Base-by-base conservation (phyloP, 225 moss, liverwort and hornwort species). In the Marchantia paleacea region DNA sequence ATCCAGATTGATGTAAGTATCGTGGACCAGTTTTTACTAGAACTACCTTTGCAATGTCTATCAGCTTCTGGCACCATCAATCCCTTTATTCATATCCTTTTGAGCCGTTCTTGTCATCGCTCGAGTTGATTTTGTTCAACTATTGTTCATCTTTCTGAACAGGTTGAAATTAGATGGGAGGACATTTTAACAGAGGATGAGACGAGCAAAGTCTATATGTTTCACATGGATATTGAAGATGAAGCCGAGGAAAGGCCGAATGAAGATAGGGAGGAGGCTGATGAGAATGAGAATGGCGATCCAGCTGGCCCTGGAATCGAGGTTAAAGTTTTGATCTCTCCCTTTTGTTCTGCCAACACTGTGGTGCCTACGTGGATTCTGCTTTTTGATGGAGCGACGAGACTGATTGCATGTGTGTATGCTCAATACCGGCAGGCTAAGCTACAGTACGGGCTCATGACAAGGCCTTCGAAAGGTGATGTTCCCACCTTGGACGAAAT, bases 181-280 rank as follows among this genome's bases (percentile, higher is more conserved):
- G 95, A 95, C 76, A 94, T 99, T 48, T 14, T 92, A 82, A 86
- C 83, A 64, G 99, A 95, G 18, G 99, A 95, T 10, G 95, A 97
- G 29, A 89, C 90, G 66, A 89, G 58, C 66, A 99, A 92, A 80
- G 99, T 99, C 0, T 92, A 91, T 7, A 92, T 99, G 92, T 95
- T 95, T 61, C 99, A 95, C 67, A 99, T 99, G 99, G 95, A 99
- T 77, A 83, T 99, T 26, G 99, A 99, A 54, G 95, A 99, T 75
- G 97, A 95, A 29, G 84, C 85, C n/a, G 94, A 91, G 80, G 92
- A 82, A 19, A 81, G 84, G 70, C 87, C 88, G 55, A 72, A n/a
- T 0, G 91, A 90, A 4, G 89, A 84, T 60, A 82, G 84, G 18
- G 39, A n/a, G n/a, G 91, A 83, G 61, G 78, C 50, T 7, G 79